Evolutionary conservation across 352 stramenopile species (phyloP).

Genomic region (Aphanomyces cochlioides): DNA sequence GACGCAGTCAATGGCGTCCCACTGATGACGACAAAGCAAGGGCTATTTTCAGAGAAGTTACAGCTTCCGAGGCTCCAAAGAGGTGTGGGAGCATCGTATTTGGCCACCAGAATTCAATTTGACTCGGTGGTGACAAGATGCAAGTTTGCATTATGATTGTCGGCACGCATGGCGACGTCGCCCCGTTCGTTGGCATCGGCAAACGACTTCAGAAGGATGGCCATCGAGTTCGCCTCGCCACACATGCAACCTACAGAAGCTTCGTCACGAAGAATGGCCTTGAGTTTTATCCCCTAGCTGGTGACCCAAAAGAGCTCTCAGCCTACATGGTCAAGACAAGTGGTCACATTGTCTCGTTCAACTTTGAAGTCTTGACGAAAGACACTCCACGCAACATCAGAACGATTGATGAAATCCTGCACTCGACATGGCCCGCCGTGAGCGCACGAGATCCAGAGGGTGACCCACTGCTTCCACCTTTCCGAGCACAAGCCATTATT

Average conservation of each 20-base stretch:
- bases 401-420: constrained; percentile 89
- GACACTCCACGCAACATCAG: constrained; percentile 81
- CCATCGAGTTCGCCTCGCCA: constrained; percentile 89
- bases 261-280: constrained; percentile 60
- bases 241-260: constrained; percentile 81
- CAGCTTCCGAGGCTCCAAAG: too few relatives aligned
- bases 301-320: constrained; percentile 69
- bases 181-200: constrained; percentile 83
- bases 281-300: constrained; percentile 78
- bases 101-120: too few relatives aligned
- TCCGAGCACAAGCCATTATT: constrained; percentile 90
- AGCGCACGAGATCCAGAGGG: constrained; percentile 73
- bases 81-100: too few relatives aligned
- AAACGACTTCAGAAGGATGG: constrained; percentile 76
- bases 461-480: constrained; percentile 45
- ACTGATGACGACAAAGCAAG: too few relatives aligned
- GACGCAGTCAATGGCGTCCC: too few relatives aligned
- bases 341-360: constrained; percentile 67
- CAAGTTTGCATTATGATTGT: constrained; percentile 88
- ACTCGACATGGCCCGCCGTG: constrained; percentile 86
- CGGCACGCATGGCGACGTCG: constrained; percentile 80
- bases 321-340: constrained; percentile 91
- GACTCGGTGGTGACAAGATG: constrained; percentile 35
- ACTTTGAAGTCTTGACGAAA: constrained; percentile 50
- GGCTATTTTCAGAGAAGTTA: too few relatives aligned